Evolutionary conservation across 345 rosid genomes (phyloP), one percentile per base, ranked within the genome.

Genomic region (Cardamine occulta): DNA sequence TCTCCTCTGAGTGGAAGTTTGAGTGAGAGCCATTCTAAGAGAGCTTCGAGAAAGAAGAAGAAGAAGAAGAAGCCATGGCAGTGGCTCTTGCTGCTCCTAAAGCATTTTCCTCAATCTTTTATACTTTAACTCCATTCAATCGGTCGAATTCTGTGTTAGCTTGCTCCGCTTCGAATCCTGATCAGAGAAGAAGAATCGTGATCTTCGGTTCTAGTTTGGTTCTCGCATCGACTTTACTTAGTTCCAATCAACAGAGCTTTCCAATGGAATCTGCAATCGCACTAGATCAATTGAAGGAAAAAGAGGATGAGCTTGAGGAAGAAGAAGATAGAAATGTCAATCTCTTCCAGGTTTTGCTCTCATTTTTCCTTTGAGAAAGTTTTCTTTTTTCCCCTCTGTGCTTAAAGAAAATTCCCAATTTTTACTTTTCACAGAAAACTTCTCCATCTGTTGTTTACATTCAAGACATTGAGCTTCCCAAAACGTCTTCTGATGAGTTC

Each of bases 361-460:
- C 19, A 8, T 42, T 59, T 3, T 6, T 39, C 34, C 17, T 52
- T 18, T 17, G 17, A n/a, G 8, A 48, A 53, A 54, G 19, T 13
- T 11, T 8, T 1, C 29, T 12, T 28, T 8, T 8, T n/a, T 17
- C 4, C 15, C 21, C 37, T 17, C 0, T 67, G 2, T 6, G 3
- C 12, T 12, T 15, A 17, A 8, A 12, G n/a, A 23, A 32, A 67
- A 14, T 13, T 6, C 39, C 2, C 8, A 49, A 18, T 18, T 17
- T 56, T 39, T 18, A 9, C 13, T 8, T 24, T 7, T 12, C 24
- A 47, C 69, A 91, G 96, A 86, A 76, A 84, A 80, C 96, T 44
- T 88, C 97, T 3, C 84, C 93, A 0, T 93, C 96, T 4, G 89
- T 91, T 72, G 94, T 89, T 49, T 93, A 74, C 69, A 86, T 91